Evolutionary conservation across 176 grass and related monocot species (phyloP).

Genomic region (Eleusine coracana): DNA sequence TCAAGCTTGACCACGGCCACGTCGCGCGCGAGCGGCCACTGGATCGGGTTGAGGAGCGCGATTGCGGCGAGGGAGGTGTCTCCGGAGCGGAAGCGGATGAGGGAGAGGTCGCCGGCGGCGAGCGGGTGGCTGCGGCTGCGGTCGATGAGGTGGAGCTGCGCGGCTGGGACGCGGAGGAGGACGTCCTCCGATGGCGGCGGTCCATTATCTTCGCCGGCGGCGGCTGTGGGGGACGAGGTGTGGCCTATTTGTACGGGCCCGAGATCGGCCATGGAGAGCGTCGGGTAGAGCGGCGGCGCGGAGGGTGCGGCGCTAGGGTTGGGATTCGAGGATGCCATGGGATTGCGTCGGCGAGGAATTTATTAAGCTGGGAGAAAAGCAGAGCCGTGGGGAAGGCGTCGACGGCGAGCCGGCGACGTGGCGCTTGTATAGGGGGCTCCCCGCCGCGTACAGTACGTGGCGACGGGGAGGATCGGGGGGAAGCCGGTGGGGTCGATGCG

Average conservation of each 20-base stretch:
- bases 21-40: conserved; percentile 80
- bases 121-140: conserved; percentile 66
- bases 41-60: conserved; percentile 45
- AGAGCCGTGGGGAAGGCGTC: conserved; percentile 18
- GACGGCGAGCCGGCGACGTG: conserved; percentile 41
- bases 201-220: background rate
- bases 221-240: conserved; percentile 34
- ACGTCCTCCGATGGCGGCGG: conserved; percentile 45
- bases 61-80: conserved; percentile 63
- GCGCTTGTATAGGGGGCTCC: conserved; percentile 36
- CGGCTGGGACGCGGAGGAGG: conserved; percentile 51
- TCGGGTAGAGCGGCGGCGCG: conserved; percentile 64
- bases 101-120: conserved; percentile 63
- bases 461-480: conserved; percentile 1
- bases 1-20: conserved; percentile 78
- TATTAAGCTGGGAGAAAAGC: conserved; percentile 27
- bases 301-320: conserved; percentile 45
- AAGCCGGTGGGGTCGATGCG: conserved; percentile 22
- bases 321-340: conserved; percentile 28
- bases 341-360: background rate
- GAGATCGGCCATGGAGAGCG: conserved; percentile 62
- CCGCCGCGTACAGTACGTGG: conserved; percentile 46
- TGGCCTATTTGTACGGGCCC: conserved; percentile 35
- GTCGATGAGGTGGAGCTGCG: conserved; percentile 79
- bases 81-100: conserved; percentile 68